Base-by-base conservation (phyloP, 2,329 filamentous ascomycete genomes). In the Epichloe hybrida region DNA sequence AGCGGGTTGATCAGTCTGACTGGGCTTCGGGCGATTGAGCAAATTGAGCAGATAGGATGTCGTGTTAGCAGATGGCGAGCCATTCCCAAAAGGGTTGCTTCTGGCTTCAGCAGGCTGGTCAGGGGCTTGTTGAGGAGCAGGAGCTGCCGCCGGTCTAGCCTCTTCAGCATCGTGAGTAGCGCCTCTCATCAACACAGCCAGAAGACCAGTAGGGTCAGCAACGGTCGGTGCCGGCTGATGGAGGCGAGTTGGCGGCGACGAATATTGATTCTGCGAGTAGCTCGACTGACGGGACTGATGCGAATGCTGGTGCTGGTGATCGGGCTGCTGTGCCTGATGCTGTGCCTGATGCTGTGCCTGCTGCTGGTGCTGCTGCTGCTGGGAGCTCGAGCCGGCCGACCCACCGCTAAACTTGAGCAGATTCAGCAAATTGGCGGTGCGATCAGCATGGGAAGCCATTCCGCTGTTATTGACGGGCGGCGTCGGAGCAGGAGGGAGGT, bases 41-140 rank as follows among this genome's bases (percentile, higher is more conserved):
- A 97, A 74, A 59, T 88, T 85, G 55, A 97, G 80, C 46, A 98
- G 74, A 62, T 93, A 86, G 56, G 91, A 83, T 66, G 94, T 86
- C 4, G 89, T 87, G 64, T 88, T 84, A 45, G 80, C 75, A 21
- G 77, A 69, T 49, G 80, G 77, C 42, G 77, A 71, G 36, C 71
- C 70, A 27, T 71, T 66, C 55, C 67, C 71, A 68, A 77, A 77
- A 39, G 68, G 58, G 50, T 49, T 53, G 17, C 17, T 17, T 17
- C 17, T 17, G 5, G 52, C 13, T 21, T 60, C 64, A 43, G 59
- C 50, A 3, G 62, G 52, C 53, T 61, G 60, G 11, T 58, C 54
- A 20, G 3, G 3, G 20, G 20, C 20, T 21, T 57, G 57, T 6
- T 59, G 54, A n/a, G 57, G 50, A 20, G 59, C 55, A 45, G 57